A percentile compares a stretch with the other conserved stretches of the same genome.
Conservation (phyloP, 345 rosid genomes). For the Corymbia maculata region DNA sequence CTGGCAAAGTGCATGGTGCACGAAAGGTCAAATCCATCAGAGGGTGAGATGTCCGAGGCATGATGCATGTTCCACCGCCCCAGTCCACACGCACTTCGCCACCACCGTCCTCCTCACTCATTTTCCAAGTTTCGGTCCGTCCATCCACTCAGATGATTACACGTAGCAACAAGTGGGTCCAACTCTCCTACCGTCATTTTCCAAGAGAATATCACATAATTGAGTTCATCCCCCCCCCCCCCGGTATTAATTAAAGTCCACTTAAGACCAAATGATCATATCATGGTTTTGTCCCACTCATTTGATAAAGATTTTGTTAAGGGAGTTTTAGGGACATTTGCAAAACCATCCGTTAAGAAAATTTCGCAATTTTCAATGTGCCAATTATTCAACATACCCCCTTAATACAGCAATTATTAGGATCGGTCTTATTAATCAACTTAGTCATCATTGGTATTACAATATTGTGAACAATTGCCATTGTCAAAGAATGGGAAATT, state of each 20-base stretch:
- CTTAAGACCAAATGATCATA: background rate
- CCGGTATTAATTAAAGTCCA: background rate
- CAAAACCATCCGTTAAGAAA: background rate
- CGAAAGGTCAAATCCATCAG: background rate
- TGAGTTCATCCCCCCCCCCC: background rate
- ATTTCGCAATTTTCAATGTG: background rate
- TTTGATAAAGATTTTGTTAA: background rate
- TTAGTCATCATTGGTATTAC: background rate
- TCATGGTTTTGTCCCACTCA: background rate
- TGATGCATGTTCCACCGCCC: background rate
- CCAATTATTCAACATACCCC: rapidly evolving
- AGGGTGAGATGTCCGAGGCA: background rate
- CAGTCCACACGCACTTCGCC: background rate
- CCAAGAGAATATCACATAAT: background rate
- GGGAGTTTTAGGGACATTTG: rapidly evolving
- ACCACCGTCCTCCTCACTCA: background rate
- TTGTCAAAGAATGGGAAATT: background rate
- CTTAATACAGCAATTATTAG: background rate
- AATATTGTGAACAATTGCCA: background rate
- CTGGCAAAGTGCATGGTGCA: background rate
- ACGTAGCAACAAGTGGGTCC: background rate
- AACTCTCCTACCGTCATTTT: background rate
- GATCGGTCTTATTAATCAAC: background rate
- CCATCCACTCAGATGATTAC: background rate
- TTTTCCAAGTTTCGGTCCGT: background rate